A percentile compares a stretch with the other conserved stretches of the same genome.
Conservation (phyloP, 1,284 basidiomycete genomes). For the Microbotryomycetes sp. region DNA sequence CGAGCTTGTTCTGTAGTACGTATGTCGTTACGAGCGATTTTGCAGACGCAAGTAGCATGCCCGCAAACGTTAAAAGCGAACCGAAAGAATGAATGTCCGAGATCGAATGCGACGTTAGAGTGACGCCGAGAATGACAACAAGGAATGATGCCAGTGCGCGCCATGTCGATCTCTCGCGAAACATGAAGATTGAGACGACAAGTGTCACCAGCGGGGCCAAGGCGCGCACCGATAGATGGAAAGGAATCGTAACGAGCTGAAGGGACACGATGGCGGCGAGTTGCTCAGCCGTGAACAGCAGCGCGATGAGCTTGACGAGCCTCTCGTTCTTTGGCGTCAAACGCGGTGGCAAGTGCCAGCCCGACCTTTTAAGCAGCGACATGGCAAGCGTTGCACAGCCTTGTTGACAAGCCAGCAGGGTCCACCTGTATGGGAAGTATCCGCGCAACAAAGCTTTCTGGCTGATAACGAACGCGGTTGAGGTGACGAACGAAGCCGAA, state of each 20-base stretch:
- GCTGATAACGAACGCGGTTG: constrained; percentile 20
- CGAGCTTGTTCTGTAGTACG: constrained; percentile 12
- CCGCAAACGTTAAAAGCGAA: constrained; percentile 17
- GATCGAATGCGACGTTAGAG: constrained; percentile 20
- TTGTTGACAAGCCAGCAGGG: constrained; percentile 15
- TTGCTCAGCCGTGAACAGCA: constrained; percentile 26
- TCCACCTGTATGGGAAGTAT: constrained; percentile 19
- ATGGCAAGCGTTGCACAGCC: constrained; percentile 17
- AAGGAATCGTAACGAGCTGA: constrained; percentile 23
- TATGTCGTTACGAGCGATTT: constrained; percentile 25
- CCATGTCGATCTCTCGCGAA: constrained; percentile 9
- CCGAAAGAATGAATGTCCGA: constrained; percentile 15
- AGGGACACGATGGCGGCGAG: constrained; percentile 19
- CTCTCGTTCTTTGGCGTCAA: constrained; percentile 13
- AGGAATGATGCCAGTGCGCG: constrained; percentile 16
- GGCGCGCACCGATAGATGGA: constrained; percentile 29
- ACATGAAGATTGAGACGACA: constrained; percentile 21
- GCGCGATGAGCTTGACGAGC: constrained; percentile 7
- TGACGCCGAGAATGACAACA: constrained; percentile 23
- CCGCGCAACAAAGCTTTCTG: constrained; percentile 27
- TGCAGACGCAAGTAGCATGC: constrained; percentile 18
- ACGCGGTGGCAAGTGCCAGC: constrained; percentile 12
- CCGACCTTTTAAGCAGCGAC: constrained; percentile 9
- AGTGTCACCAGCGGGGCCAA: constrained; percentile 27
- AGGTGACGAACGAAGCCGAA: constrained; percentile 14